A percentile compares a stretch with the other conserved stretches of the same genome.
phyloP scores from a whole-genome alignment of 164 flowering plant genomes.

The Malania oleifera region DNA sequence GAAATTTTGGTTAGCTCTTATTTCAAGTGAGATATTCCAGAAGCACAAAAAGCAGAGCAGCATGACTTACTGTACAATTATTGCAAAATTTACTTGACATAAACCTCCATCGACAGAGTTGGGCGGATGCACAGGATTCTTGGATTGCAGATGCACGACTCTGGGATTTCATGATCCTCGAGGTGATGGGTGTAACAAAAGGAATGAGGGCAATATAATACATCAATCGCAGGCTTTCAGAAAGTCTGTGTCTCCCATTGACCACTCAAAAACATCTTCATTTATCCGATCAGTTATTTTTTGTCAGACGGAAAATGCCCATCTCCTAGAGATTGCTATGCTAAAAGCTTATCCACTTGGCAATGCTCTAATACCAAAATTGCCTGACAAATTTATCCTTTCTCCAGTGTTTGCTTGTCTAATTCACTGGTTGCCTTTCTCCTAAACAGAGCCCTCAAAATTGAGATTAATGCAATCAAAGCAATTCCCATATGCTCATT shows the following conservation, averaged over 20 bases:
- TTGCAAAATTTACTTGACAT: neutral
- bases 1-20: neutral
- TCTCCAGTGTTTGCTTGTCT: constrained; percentile 12
- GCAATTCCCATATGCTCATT: constrained; percentile 68
- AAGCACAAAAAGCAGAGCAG: neutral
- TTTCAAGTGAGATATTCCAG: neutral
- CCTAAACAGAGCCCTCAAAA: constrained; percentile 45
- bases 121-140: too few relatives aligned
- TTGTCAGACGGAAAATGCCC: too few relatives aligned
- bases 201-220: too few relatives aligned
- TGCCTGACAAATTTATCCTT: constrained; percentile 5
- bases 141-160: too few relatives aligned
- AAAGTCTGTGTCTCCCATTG: too few relatives aligned
- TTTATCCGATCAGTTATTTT: too few relatives aligned
- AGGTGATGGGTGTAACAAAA: too few relatives aligned
- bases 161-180: too few relatives aligned
- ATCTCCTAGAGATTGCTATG: neutral
- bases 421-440: constrained; percentile 20
- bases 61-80: constrained; percentile 17
- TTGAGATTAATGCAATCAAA: constrained; percentile 49
- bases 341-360: neutral
- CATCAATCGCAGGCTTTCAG: too few relatives aligned
- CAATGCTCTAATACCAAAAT: neutral
- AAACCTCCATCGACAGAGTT: too few relatives aligned
- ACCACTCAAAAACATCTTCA: too few relatives aligned